Base-by-base conservation (phyloP, 495 filamentous ascomycete genomes). In the Diplogelasinospora grovesii region DNA sequence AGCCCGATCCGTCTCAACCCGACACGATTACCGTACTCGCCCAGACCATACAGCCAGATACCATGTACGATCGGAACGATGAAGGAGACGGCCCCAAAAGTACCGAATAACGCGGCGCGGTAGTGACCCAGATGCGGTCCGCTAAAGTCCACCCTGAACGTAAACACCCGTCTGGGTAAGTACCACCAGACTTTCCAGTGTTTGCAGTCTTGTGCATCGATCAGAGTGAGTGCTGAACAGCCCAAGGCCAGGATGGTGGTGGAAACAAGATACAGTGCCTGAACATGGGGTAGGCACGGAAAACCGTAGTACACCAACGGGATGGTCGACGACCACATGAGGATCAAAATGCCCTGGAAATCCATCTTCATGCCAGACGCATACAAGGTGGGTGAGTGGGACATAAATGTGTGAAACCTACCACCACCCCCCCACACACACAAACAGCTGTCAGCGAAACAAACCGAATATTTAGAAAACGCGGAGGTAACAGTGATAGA, bases 291-390 rank as follows among this genome's bases (percentile, higher is more conserved):
- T 22, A 63, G 44, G 43, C 66, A 69, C 27, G 59, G 56, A 49
- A 77, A 73, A 35, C 60, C 63, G 48, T 74, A 77, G 48, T 74
- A 73, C 7, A 74, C 62, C 6, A 66, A 64, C 8, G 74, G 70
- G 10, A 77, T 53, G 38, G 65, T 68, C 13, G 72, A 64, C 11
- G 65, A 59, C 67, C 69, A 75, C 66, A 76, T 77, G 8, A 78
- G 53, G 7, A 73, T 39, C 10, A 78, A 54, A 33, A 79, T 68
- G 13, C 75, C 73, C 31, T 68, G 54, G 45, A 71, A 69, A 46
- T 78, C 73, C 8, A 75, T 49, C 36, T 69, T 65, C 35, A 68
- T 57, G 6, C 65, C 68, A 2, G 69, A 41, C 11, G 31, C 46
- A 19, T 62, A 60, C 11, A 67, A 46, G 2, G 48, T 27, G 14